These are phyloP conservation scores for Pyrenophora tritici-repentis DNA, from an alignment of 2,329 filamentous ascomycete genomes.

Conservation along the genomic window DNA sequence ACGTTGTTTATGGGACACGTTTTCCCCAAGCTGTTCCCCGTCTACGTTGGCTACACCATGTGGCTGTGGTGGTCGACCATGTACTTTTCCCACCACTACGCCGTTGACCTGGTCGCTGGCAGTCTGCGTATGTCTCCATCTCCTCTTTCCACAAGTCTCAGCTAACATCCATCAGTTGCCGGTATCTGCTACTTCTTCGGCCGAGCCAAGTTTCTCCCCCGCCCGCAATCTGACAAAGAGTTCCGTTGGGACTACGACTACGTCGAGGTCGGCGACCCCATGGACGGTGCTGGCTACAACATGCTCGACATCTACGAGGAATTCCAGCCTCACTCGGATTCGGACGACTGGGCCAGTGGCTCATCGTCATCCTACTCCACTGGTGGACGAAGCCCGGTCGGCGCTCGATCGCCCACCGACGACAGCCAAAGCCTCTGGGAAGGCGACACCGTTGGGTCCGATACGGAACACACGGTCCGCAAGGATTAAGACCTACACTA, in stretches of 20 bases:
- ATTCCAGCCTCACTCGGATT: conserved; percentile 62
- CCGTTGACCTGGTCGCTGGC: conserved; percentile 87
- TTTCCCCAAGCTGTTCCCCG: conserved; percentile 79
- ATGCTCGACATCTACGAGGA: conserved; percentile 62
- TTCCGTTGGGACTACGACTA: conserved; percentile 97
- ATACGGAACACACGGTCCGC: conserved; percentile 42
- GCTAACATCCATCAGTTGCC: conserved; percentile 55
- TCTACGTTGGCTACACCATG: conserved; percentile 82
- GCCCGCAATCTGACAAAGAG: conserved; percentile 80
- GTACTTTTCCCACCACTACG: conserved; percentile 97
- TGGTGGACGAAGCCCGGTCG: conserved; percentile 61
- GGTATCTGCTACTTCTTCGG: conserved; percentile 81
- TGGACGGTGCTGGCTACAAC: conserved; percentile 55
- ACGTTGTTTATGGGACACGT: conserved; percentile 91
- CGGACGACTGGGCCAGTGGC: conserved; percentile 88
- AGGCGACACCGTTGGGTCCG: conserved; percentile 60
- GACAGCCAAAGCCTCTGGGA: conserved; percentile 63
- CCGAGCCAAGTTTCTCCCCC: conserved; percentile 79
- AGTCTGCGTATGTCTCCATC: conserved; percentile 60
- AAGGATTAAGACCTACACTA: conserved; percentile 26
- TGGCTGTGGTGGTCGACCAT: conserved; percentile 99
- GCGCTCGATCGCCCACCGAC: conserved; percentile 56
- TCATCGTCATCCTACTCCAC: conserved; percentile 78
- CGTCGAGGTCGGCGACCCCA: conserved; percentile 76
- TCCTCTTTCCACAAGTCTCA: not conserved